Evolutionary conservation across 106 monocot species (phyloP), one percentile per base, ranked within the genome.

Genomic region (Allium sativum): DNA sequence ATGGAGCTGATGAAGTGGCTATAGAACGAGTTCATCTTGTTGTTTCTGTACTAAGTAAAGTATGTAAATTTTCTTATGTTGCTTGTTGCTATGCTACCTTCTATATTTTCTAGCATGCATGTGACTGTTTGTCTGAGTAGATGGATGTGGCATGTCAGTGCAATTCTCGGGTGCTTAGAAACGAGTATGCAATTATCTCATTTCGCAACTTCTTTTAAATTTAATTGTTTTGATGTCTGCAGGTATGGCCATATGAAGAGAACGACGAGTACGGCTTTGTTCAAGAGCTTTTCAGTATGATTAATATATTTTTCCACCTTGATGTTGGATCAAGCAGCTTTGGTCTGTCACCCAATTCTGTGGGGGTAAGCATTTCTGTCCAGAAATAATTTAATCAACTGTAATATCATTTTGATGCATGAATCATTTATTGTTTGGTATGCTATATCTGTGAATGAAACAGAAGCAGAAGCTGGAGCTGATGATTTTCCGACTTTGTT

Each of bases 171-270:
- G 31, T 31, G 31, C 31, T 31, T 31, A 31, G 31, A 31, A 31
- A 31, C 5, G 31, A 31, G 2, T 31, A 31, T 31, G 31, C 31
- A 31, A 31, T 31, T 31, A 31, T 18, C 18, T 56, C 55, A 18
- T 8, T 9, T 22, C 20, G 0, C 8, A 2, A 3, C 17, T 56
- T 22, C 55, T n/a, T n/a, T 17, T 13, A 19, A 16, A 42, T 13
- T 42, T 40, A 7, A 14, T 21, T 3, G 20, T 4, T 13, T 19
- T 62, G 48, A 51, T 21, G 8, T 52, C 12, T 65, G 41, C 44
- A 93, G 93, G 85, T 96, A 58, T 96, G 95, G 95, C 79, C 95
- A 55, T 95, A 95, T 71, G 90, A 90, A 72, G 95, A 95, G 68
- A 82, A 61, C 71, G 81, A 87, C 63, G 75, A 84, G 11, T 79